Evolutionary conservation across 768 basidiomycete species (phyloP), one percentile per base, ranked within the genome.

Genomic region (Lactarius vividus): DNA sequence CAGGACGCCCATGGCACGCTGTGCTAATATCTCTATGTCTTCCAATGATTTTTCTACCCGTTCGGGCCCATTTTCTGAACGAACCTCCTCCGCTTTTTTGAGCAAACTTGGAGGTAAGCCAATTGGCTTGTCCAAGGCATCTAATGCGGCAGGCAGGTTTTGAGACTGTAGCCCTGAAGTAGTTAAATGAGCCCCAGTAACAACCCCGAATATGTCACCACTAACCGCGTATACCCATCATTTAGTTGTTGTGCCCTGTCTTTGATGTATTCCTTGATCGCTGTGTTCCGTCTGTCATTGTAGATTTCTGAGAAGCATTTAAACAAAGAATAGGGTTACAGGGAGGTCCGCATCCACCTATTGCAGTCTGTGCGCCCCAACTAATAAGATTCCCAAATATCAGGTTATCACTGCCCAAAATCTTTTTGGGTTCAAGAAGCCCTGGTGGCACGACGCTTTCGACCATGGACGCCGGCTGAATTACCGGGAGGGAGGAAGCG

Each of bases 91-190:
- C 0, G 93, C 90, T 75, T 92, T 94, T 60, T 84, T 85, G 58
- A 98, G 75, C 28, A 98, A 77, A 68, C 93, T 93, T 0, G 94
- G 91, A 8, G 96, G 96, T 18, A 98, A 81, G 20, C 94, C 93
- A 28, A 93, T 83, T 1, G 92, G 92, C 29, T 88, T 83, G 72
- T 96, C 94, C 3, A 97, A 78, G 0, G 93, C 94, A 72, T 98
- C 94, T 29, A 97, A 81, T 0, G 93, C 82, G 1, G 91, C 87
- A 8, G 95, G 96, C 18, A 97, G 83, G 72, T 92, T 91, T 55
- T 92, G 80, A 1, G 79, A 82, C 70, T 84, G 86, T 18, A 96
- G 76, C 7, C 56, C 92, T 94, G 72, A 35, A 42, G 42, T 5
- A 28, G 46, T 23, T 40, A 33, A 46, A 44, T 37, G n/a, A 59